Base-by-base conservation (phyloP, 1,284 basidiomycete species). In the Cystobasidium sp. region DNA sequence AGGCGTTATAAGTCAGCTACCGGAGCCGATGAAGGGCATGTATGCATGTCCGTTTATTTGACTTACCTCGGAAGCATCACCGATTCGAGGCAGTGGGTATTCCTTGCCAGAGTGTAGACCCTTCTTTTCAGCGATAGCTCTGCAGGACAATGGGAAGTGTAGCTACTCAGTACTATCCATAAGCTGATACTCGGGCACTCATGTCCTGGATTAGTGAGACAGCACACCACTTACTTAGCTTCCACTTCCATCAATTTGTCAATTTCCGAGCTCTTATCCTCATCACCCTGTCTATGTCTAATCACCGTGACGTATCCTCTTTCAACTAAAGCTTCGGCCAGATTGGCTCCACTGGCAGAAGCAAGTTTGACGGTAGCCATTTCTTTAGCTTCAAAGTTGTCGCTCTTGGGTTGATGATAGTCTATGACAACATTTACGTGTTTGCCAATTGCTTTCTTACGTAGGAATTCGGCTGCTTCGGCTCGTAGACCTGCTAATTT, bases 21-120 rank as follows among this genome's bases (percentile, higher is more conserved):
- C 49, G 20, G 24, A 0, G 18, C 0, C 47, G 20, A 51, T 16
- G 20, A 51, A 51, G 47, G 44, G n/a, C n/a, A n/a, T n/a, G n/a
- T n/a, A n/a, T 14, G 56, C 18, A n/a, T 41, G 14, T 2, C 14
- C n/a, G 0, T 10, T n/a, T 75, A 80, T 16, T 16, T 6, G 20
- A 46, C 43, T 52, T 24, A 83, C 91, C 85, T 97, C 94, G 6
- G 93, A 97, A 20, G 96, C 90, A 83, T 99, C 97, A 86, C 95
- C 78, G 86, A 92, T 80, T 85, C 86, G 74, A 83, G 88, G 84
- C 5, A 85, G 80, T 0, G 85, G 81, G 22, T 91, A 85, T 62
- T 97, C 94, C 83, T 97, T 97, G 61, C 91, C 90, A 18, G 94
- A 95, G 82, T 99, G 96, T 18, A 99, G 86, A 5, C 96, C 96